Evolutionary conservation across 192 early-diverging fungal species (phyloP), one percentile per base, ranked within the genome.

Genomic region (Cladochytrium replicatum): DNA sequence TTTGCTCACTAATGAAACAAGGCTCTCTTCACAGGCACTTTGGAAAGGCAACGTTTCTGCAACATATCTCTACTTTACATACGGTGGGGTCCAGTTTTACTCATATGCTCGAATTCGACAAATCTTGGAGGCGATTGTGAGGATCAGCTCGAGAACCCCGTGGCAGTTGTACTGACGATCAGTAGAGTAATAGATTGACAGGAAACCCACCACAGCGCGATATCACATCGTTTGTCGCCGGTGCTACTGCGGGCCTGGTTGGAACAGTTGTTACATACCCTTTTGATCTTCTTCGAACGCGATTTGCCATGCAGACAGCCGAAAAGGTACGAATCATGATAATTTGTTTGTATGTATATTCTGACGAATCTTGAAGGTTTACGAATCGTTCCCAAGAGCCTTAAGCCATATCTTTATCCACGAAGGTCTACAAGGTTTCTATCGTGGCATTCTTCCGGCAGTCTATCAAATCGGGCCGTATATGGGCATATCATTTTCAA

Each of bases 21-120:
- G n/a, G n/a, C n/a, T n/a, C n/a, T n/a, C n/a, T 43, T 26, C 15
- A n/a, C 53, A 80, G 68, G 90, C 82, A 9, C 66, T 93, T 25
- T 98, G 87, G 76, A 95, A 94, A 46, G 94, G 94, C 24, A 98
- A 98, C 48, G 59, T 89, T 57, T 81, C 90, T 0, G 94, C 94
- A 4, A 87, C 88, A 61, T 91, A 87, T 48, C 71, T 98, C 5
- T 98, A 98, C 57, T 58, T 98, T 40, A 72, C 83, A 3, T 98
- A 95, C 53, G 90, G 91, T 4, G 84, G 82, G 0, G 63, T 78
- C 25, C 92, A 98, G 62, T 98, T 98, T 50, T 64, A 83, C 32
- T 22, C 41, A 78, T 17, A 50, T 31, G 13, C 28, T 23, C 30
- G 34, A 47, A 15, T 25, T 7, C n/a, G 5, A 39, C 32, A 54